These are phyloP conservation scores for Fistulifera solaris DNA, from an alignment of 108 stramenopile species.

Conservation along the genomic window DNA sequence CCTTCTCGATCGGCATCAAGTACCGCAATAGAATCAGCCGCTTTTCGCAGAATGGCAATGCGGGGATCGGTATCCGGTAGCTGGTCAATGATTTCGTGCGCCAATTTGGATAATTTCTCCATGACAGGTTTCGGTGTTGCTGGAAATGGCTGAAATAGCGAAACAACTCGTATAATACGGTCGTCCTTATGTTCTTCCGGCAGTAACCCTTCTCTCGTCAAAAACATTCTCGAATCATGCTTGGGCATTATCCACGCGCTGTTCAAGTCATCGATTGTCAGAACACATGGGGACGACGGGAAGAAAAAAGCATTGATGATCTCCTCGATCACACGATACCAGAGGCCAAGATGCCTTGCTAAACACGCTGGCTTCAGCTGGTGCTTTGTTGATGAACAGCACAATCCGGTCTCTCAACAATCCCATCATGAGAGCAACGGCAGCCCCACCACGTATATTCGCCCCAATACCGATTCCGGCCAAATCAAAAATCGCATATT, in stretches of 20 bases:
- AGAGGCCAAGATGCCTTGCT: constrained; percentile 4
- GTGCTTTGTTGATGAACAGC: constrained; percentile 7
- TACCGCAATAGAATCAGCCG: neutral
- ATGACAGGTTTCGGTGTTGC: neutral
- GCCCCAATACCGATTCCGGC: constrained; percentile 15
- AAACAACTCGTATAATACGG: neutral
- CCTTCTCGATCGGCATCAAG: neutral
- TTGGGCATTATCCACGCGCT: constrained; percentile 1
- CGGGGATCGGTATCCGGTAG: neutral
- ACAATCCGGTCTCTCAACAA: constrained; percentile 13
- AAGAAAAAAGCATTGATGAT: constrained; percentile 20
- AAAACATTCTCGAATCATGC: constrained; percentile 4
- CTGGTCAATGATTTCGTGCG: neutral
- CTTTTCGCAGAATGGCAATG: neutral
- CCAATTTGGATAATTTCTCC: neutral
- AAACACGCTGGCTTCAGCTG: constrained; percentile 8
- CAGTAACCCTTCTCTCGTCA: constrained; percentile 4
- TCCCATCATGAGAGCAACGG: constrained; percentile 13
- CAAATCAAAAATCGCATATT: constrained; percentile 11
- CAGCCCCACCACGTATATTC: constrained; percentile 4
- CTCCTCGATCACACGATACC: constrained; percentile 16
- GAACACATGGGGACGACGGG: constrained; percentile 14
- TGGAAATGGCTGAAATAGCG: neutral
- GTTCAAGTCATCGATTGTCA: constrained; percentile 10
- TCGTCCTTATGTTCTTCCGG: neutral